These are phyloP conservation scores for Trichoderma gamsii DNA, from an alignment of 495 filamentous ascomycete genomes.

Conservation along the genomic window DNA sequence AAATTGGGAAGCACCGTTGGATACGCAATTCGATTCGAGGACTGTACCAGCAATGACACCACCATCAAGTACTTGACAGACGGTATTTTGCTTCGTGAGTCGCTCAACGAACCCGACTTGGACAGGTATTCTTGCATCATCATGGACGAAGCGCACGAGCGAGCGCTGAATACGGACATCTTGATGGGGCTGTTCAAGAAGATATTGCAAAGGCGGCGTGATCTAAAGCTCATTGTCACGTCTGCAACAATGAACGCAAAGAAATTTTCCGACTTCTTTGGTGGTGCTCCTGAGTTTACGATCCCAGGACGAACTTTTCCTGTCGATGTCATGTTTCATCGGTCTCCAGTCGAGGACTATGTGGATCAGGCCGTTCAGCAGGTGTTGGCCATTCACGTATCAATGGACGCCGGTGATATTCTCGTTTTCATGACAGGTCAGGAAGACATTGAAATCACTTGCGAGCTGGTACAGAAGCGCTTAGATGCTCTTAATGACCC, in stretches of 20 bases:
- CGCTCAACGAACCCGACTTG: slow-evolving; percentile 81
- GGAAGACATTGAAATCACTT: slow-evolving; percentile 97
- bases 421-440: slow-evolving; percentile 99
- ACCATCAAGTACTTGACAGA: slow-evolving; percentile 99
- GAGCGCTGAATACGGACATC: slow-evolving; percentile 94
- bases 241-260: slow-evolving; percentile 99
- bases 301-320: slow-evolving; percentile 97
- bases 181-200: slow-evolving; percentile 98
- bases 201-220: slow-evolving; percentile 79
- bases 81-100: slow-evolving; percentile 90
- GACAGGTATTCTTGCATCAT: slow-evolving; percentile 98
- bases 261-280: slow-evolving; percentile 91
- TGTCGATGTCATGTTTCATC: slow-evolving; percentile 92
- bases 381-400: slow-evolving; percentile 93
- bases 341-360: slow-evolving; percentile 94
- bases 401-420: slow-evolving; percentile 86
- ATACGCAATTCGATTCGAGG: slow-evolving; percentile 98
- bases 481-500: slow-evolving; percentile 91
- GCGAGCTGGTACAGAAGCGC: slow-evolving; percentile 83
- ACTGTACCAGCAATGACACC: slow-evolving; percentile 92
- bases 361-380: slow-evolving; percentile 97
- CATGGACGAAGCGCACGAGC: slow-evolving; percentile 99
- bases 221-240: slow-evolving; percentile 95
- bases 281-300: slow-evolving; percentile 94
- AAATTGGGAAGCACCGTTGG: slow-evolving; percentile 82